Evolutionary conservation across 164 flowering plant species (phyloP), one percentile per base, ranked within the genome.

Genomic region (Echeveria elegans): DNA sequence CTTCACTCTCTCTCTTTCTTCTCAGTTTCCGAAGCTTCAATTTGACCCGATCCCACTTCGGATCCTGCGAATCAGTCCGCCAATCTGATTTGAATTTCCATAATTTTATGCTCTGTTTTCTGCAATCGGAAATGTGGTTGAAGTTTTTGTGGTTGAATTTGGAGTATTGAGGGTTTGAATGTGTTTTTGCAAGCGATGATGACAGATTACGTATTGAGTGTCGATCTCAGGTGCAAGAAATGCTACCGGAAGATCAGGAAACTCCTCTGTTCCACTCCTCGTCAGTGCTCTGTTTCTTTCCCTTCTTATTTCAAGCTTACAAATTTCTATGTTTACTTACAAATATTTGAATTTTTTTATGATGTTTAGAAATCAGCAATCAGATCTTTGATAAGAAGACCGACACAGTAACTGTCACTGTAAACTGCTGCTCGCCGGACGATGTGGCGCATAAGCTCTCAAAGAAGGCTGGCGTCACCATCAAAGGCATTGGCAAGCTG

Each of bases 401-500:
- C 1, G 79, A 83, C 75, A 79, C 68, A 0, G 89, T 86, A 67
- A 79, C 58, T 0, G 83, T 87, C 76, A 77, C 23, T 0, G 89
- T 85, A 19, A 66, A 77, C 0, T 81, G 86, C 68, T 83, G 88
- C 72, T 70, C 69, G 59, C 92, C 96, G 0, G 77, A 83, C 40
- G 79, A 70, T 66, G 68, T 89, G 66, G 73, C 77, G 30, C 70
- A 78, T 59, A 87, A 81, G 75, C 69, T 89, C 3, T 69, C 76
- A 56, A 71, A 72, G 71, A 83, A 85, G 32, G 92, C 81, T 6
- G 80, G 83, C 0, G 74, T 68, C 5, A 24, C 74, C 32, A 77
- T 89, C 64, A 77, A 77, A 69, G 56, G 79, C 72, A 81, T 86
- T 52, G 85, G 86, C 66, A 64, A 11, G 61, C 29, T 31, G 26